Evolutionary conservation across 176 grass and related monocot species (phyloP), one percentile per base, ranked within the genome.

Genomic region (Puya raimondii): DNA sequence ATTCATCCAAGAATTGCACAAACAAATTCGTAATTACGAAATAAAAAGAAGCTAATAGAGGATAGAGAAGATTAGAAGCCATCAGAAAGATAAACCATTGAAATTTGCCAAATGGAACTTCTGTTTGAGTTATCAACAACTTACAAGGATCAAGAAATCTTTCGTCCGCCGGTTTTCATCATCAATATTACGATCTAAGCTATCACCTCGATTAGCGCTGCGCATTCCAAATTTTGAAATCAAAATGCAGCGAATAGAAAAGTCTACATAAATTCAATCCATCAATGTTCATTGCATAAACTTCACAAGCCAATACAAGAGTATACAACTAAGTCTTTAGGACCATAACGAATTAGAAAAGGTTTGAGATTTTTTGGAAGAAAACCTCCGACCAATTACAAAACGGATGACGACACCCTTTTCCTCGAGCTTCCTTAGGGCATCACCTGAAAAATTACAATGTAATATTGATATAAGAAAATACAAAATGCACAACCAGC

Each of bases 151-250:
- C 69, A 99, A 90, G 66, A 91, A 99, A 72, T 99, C 90, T 1
- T 93, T 86, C 33, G 87, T 99, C 59, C 20, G 77, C 9, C 70
- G 82, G 71, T 84, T 93, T 88, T 99, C 90, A 10, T 99, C 87
- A 48, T 99, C 87, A 71, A 99, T 93, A 54, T 82, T 90, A 64
- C 87, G 94, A 49, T 99, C 94, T 82, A 99, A 91, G 72, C 87
- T 99, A 86, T 99, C 94, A 74, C 94, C 94, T 75, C 94, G 80
- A 81, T 93, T 99, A 64, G 94, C 87, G 88, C 94, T 99, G 80
- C 63, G 70, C 53, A 48, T 50, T 79, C 64, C 59, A 74, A 82
- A 84, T 73, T 15, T 81, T 71, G 63, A 58, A 17, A 78, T 50
- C 11, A 69, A 22, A 42, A 79, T 67, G 51, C 3, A 50, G 25